phyloP scores from a whole-genome alignment of 1,139 yeast genomes.

The Nadsonia starkeyi-henricii region DNA sequence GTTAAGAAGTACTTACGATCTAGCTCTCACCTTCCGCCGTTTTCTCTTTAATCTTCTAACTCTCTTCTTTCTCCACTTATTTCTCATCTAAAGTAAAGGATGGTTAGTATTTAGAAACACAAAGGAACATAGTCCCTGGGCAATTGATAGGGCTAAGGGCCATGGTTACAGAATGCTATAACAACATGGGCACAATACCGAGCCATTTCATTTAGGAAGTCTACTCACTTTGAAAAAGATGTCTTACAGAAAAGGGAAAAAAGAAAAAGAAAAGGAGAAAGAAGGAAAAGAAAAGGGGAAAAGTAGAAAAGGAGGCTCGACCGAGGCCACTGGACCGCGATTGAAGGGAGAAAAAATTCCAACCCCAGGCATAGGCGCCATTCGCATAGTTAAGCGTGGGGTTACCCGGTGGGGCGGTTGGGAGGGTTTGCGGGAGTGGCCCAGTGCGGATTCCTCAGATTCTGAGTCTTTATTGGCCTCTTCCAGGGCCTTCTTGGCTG shows the following conservation, averaged over 20 bases:
- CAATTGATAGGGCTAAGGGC: too few relatives aligned
- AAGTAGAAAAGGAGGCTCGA: neutral
- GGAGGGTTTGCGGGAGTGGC: neutral
- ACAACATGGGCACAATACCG: too few relatives aligned
- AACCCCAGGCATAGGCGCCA: neutral
- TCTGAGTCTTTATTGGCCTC: too few relatives aligned
- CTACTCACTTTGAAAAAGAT: too few relatives aligned
- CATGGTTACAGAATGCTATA: too few relatives aligned
- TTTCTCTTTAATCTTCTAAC: neutral
- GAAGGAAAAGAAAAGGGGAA: neutral
- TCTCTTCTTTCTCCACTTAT: neutral
- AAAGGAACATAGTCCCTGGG: too few relatives aligned
- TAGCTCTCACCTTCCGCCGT: neutral
- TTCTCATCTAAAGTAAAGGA: too few relatives aligned
- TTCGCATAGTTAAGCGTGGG: neutral
- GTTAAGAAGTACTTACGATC: neutral
- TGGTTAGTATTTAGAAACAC: too few relatives aligned
- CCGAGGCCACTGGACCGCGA: neutral
- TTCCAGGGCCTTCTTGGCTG: too few relatives aligned
- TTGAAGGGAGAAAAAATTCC: neutral
- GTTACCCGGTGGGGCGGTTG: neutral
- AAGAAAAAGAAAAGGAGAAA: neutral
- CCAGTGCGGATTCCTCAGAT: too few relatives aligned
- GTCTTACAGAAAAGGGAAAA: too few relatives aligned
- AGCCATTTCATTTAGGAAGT: too few relatives aligned